phyloP scores from a whole-genome alignment of 2,329 filamentous ascomycete species.

The Aspergillus sclerotialis region DNA sequence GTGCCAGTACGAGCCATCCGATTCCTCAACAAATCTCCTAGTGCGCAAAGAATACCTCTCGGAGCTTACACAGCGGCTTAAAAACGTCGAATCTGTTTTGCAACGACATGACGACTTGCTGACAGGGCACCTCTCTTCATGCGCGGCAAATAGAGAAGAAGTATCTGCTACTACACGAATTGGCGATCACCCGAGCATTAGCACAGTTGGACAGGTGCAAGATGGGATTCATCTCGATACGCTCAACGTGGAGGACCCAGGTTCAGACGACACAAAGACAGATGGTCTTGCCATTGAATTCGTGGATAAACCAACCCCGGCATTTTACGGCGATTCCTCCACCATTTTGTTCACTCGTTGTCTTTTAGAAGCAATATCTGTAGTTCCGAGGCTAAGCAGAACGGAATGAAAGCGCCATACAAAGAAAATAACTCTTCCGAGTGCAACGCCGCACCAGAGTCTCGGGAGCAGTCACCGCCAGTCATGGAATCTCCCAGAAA shows the following conservation, averaged over 20 bases:
- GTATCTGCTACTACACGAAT: too few species aligned
- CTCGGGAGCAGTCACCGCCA: neutral
- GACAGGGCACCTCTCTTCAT: neutral
- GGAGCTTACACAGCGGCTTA: neutral
- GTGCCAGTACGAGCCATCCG: neutral
- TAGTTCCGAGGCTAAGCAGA: neutral
- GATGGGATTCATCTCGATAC: too few species aligned
- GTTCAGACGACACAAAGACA: neutral
- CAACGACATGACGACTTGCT: neutral
- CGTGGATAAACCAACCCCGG: neutral
- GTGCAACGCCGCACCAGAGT: neutral
- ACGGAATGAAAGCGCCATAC: neutral
- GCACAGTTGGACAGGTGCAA: too few species aligned
- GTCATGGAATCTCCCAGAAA: conserved; percentile 1
- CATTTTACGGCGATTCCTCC: neutral
- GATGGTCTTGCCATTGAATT: neutral
- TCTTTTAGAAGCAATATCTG: conserved; percentile 1
- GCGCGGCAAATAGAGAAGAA: too few species aligned
- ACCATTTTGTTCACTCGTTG: conserved; percentile 12
- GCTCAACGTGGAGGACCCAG: neutral
- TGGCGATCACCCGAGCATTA: too few species aligned
- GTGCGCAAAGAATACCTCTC: neutral
- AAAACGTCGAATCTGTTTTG: neutral
- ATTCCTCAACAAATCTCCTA: neutral
- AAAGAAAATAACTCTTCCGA: neutral